Base-by-base conservation (phyloP, 108 stramenopile genomes). In the Pseudonitzschia delicatissima region DNA sequence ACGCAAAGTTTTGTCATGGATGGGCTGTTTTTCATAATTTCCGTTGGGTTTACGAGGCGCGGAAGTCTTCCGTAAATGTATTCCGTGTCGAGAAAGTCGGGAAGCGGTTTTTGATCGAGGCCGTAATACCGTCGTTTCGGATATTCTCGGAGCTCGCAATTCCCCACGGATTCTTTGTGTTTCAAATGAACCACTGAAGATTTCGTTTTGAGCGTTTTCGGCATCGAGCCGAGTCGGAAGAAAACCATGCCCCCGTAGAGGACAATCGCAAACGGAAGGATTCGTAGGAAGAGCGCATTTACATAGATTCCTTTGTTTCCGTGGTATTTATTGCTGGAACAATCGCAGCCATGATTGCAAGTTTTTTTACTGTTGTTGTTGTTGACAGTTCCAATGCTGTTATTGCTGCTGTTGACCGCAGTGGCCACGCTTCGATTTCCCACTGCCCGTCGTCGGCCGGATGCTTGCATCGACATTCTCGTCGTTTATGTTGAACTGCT, bases 61-160 rank as follows among this genome's bases (percentile, higher is more conserved):
- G 92, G 92, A 49, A 64, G 76, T 59, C 86, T 49, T 4, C 92
- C 92, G 48, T 83, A 87, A 50, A 94, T 86, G 62, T 94, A 94
- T 26, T 84, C 76, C 6, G 82, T 74, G 1, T 80, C 50, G 44
- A 93, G 67, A 72, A 92, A 92, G 11, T 66, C 57, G 17, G 84
- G 86, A 28, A 78, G 60, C 1, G 21, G 45, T 1, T 23, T 13
- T 15, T 64, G 27, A 18, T 61, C 18, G 15, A 80, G 45, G 4
- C 72, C 73, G 62, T 90, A 92, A 47, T 86, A 82, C 29, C 91
- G 83, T 62, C 72, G 81, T 18, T 78, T 50, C 47, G 86, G 86
- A 65, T 92, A 92, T 26, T 74, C 55, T 60, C 91, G 84, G 65
- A 88, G 85, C 37, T 69, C 21, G 57, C 91, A 92, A 37, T 29